Evolutionary conservation across 306 rosid species (phyloP).

Genomic region (Cicer yamashitae): DNA sequence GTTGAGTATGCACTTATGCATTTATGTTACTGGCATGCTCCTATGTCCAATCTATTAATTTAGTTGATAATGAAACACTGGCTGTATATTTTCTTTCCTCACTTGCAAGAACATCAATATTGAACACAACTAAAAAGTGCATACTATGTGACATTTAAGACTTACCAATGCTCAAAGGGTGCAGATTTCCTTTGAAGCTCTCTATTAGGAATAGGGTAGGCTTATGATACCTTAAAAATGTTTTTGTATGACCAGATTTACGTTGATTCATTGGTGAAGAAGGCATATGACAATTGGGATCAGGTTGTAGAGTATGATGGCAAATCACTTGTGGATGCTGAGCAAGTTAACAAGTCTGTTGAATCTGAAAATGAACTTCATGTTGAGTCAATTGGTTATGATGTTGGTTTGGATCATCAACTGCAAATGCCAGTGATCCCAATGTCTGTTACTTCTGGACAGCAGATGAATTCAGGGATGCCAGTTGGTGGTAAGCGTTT

Average conservation of each 20-base stretch:
- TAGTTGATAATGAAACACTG: conserved; percentile 12
- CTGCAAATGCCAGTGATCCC: conserved; percentile 53
- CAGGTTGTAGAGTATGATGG: conserved; percentile 93
- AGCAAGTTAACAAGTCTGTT: conserved; percentile 53
- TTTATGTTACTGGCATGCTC: conserved; percentile 35
- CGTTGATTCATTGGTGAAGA: conserved; percentile 90
- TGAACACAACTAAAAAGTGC: conserved; percentile 24
- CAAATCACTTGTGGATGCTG: conserved; percentile 69
- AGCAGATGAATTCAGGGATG: conserved; percentile 60
- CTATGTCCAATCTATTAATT: conserved; percentile 4
- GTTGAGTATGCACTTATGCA: conserved; percentile 18
- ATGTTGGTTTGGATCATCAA: conserved; percentile 62
- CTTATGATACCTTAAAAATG: conserved; percentile 37
- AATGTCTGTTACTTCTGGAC: conserved; percentile 63
- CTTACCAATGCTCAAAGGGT: conserved; percentile 24
- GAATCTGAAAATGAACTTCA: conserved; percentile 63
- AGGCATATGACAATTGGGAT: conserved; percentile 95
- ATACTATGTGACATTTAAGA: conserved; percentile 25
- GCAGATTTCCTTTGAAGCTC: conserved; percentile 35
- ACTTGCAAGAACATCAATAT: conserved; percentile 9
- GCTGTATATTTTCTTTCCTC: conserved; percentile 26
- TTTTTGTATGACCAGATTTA: conserved; percentile 69
- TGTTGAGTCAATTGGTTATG: conserved; percentile 53
- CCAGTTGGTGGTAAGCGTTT: conserved; percentile 64
- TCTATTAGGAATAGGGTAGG: conserved; percentile 31